Base-by-base conservation (phyloP, 176 grass and related monocot species). In the Aegilops longissima region DNA sequence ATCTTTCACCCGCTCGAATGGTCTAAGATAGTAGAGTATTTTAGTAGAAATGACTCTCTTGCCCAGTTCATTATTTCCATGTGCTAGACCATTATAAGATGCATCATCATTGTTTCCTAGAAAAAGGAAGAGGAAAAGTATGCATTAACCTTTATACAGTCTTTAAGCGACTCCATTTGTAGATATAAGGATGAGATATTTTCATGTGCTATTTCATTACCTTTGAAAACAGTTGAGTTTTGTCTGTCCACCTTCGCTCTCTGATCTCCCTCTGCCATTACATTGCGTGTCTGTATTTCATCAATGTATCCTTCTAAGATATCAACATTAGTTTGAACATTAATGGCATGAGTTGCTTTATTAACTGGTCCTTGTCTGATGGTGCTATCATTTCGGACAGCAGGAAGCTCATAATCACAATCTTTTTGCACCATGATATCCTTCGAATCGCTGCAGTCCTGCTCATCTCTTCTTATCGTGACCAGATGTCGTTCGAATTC, bases 21-120 rank as follows among this genome's bases (percentile, higher is more conserved):
- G 23, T 78, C 20, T 83, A 33, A 78, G 63, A 78, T 87, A 87
- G 70, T 78, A 83, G 13, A 71, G 21, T 7, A 29, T 84, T 25
- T 72, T 70, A 56, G 87, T 80, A 56, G 16, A 84, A 65, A 84
- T 12, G 23, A 9, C 42, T 52, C 42, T 52, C 36, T 11, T 72
- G 18, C 1, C 69, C 36, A 23, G 21, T 23, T 72, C 69, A 72
- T 5, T 36, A 12, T 72, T 72, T 72, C 36, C 20, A 72, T 72
- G 6, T 72, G 12, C 36, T 42, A 42, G 69, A 12, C 69, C 36
- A 42, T 42, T 36, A 13, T 36, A 72, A 72, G 21, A 42, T 5
- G 36, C 40, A 42, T 42, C 40, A 42, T 42, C 68, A 38, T n/a
- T 10, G 17, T 38, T 39, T 39, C 18, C 34, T 70, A n/a, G 9